Percentiles rank a stretch among this genome's conserved stretches.
Conservation (phyloP, 1,284 basidiomycete genomes). For the Cutaneotrichosporon curvatum region DNA sequence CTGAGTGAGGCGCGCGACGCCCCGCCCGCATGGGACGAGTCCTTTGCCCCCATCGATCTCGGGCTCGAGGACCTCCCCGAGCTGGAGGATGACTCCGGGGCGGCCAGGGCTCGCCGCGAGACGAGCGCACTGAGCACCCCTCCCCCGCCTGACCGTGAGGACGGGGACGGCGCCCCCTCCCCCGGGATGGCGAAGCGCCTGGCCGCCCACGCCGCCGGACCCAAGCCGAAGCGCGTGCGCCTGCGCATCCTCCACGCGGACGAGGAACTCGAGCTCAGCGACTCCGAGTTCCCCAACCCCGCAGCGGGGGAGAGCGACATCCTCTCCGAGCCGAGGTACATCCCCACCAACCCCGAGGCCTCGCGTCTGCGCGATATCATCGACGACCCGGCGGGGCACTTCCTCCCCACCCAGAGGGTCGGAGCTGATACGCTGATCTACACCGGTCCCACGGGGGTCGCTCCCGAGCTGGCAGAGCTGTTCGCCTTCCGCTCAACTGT, state of each 20-base stretch:
- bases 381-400: slow-evolving; percentile 74
- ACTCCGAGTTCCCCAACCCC: slow-evolving; percentile 61
- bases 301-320: slow-evolving; percentile 55
- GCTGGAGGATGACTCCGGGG: slow-evolving; percentile 5
- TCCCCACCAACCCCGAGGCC: slow-evolving; percentile 71
- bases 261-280: slow-evolving; percentile 71
- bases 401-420: slow-evolving; percentile 65
- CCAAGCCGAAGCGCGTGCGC: slow-evolving; percentile 50
- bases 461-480: slow-evolving; percentile 69
- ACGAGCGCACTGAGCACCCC: slow-evolving; percentile 40
- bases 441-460: slow-evolving; percentile 56
- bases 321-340: slow-evolving; percentile 66
- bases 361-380: slow-evolving; percentile 77
- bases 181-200: slow-evolving; percentile 50
- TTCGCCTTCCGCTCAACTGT: slow-evolving; percentile 69
- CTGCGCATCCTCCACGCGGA: slow-evolving; percentile 52
- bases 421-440: slow-evolving; percentile 64
- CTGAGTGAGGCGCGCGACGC: slow-evolving; percentile 44
- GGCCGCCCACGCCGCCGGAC: too few relatives aligned
- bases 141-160: slow-evolving; percentile 24
- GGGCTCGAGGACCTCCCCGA: slow-evolving; percentile 44
- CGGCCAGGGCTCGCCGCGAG: slow-evolving; percentile 48
- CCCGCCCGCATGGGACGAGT: slow-evolving; percentile 24
- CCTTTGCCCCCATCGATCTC: slow-evolving; percentile 13
- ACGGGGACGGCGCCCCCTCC: slow-evolving; percentile 17